Evolutionary conservation across 805 yeast genomes (phyloP), one percentile per base, ranked within the genome.

Genomic region (Wickerhamiella alocasiicola): DNA sequence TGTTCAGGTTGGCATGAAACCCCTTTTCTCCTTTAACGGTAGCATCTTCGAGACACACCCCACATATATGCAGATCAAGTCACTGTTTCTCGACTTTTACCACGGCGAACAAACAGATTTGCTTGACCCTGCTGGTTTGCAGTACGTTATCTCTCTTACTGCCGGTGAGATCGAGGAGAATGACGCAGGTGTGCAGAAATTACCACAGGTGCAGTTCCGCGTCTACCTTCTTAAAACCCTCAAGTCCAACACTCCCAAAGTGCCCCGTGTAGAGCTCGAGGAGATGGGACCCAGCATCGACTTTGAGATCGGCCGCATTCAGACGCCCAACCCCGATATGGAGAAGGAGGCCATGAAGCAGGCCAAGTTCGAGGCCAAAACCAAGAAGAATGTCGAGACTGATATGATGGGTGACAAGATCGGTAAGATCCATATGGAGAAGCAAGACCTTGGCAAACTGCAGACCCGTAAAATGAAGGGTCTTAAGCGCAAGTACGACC

Each of bases 401-500:
- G 97, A 91, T 60, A 55, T 68, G 42, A 72, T 91, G 81, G 98
- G 98, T 65, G 98, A 91, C 62, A 84, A 88, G 74, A 71, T 91
- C 46, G 98, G 96, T 54, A 81, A 88, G 65, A 76, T 91, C 55
- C 98, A 91, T 60, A 81, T 91, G 63, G 96, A 95, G 64, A 78
- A 78, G 61, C 98, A 91, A 68, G 97, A 91, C 60, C 68, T 91
- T 60, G 70, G 73, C 57, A 78, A 78, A 61, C 62, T 91, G 59
- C 98, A 91, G 66, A 88, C 98, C 5, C 76, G 98, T 65, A 91
- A 91, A 76, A 84, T 91, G 95, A 91, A 91, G 71, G 98, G 98
- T 60, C 70, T 91, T 57, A 91, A 91, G 66, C 70, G 81, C 42
- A 75, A 72, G 59, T 87, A 71, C 53, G 95, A 87, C 59, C 95